These are phyloP conservation scores for Hippophae gyantsensis DNA, from an alignment of 306 rosid genomes.

Conservation along the genomic window DNA sequence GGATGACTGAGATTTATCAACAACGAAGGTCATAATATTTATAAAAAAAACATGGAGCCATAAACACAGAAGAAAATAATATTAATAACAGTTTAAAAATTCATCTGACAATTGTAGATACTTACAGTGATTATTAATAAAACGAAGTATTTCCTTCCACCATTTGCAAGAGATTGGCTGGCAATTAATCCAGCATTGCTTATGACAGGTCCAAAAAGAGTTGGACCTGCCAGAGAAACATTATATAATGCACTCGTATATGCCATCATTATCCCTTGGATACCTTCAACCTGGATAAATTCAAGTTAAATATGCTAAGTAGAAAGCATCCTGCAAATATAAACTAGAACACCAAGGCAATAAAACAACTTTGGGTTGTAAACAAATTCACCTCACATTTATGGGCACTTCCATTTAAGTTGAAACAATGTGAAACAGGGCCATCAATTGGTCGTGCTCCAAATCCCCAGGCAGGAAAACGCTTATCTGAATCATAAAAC, in stretches of 20 bases:
- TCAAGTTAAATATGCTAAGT: background rate
- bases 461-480: conserved; percentile 99
- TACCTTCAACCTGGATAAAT: conserved; percentile 55
- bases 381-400: conserved; percentile 60
- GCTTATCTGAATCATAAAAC: conserved; percentile 86
- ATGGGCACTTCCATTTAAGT: conserved; percentile 87
- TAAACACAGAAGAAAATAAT: no score
- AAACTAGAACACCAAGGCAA: background rate
- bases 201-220: conserved; percentile 75
- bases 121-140: no score
- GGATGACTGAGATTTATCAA: no score
- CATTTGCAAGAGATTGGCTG: no score
- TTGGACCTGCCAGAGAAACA: conserved; percentile 65
- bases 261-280: conserved; percentile 77
- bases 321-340: background rate
- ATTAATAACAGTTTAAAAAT: no score
- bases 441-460: conserved; percentile 99
- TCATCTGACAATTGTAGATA: no score
- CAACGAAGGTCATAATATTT: no score
- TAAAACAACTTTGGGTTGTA: conserved; percentile 1
- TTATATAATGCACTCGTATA: conserved; percentile 47
- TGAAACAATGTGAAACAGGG: conserved; percentile 98
- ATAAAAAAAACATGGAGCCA: no score
- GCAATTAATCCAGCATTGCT: conserved; percentile 47
- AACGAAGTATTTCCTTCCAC: no score